Evolutionary conservation across 225 moss, liverwort and hornwort species (phyloP).

Genomic region (Straminergon stramineum): DNA sequence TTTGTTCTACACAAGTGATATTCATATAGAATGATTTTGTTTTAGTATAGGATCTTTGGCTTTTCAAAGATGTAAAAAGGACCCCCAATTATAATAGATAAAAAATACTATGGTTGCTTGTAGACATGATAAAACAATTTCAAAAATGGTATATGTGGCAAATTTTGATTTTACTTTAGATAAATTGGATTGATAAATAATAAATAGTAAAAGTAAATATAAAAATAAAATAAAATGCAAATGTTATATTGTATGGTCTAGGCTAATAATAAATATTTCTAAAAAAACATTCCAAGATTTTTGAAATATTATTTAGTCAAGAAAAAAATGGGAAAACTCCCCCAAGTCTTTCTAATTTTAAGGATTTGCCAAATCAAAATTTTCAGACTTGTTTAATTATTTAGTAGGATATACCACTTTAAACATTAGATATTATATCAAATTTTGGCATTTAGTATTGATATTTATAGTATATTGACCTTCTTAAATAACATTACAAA

Average conservation of each 20-base stretch:
- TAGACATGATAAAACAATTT: not conserved
- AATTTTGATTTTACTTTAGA: not conserved
- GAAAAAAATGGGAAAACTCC: too few relatives aligned
- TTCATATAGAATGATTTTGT: not conserved
- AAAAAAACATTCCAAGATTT: not conserved
- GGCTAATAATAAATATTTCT: not conserved
- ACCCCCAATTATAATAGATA: fast-evolving
- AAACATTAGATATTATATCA: not conserved
- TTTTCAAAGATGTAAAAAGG: not conserved
- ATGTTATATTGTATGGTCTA: too few relatives aligned
- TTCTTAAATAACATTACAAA: not conserved
- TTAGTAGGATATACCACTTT: not conserved
- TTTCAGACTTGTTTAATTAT: not conserved
- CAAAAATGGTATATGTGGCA: not conserved
- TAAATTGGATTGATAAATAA: not conserved
- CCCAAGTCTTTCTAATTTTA: not conserved
- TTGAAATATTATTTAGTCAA: not conserved
- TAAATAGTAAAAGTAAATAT: not conserved
- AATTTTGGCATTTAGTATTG: not conserved
- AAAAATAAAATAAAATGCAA: not conserved
- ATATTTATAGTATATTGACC: not conserved
- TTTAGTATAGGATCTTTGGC: fast-evolving
- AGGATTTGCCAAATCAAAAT: not conserved
- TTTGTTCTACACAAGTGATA: fast-evolving
- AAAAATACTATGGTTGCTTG: not conserved